phyloP scores from a whole-genome alignment of 805 yeast genomes.

The Yarrowia keelungensis region DNA sequence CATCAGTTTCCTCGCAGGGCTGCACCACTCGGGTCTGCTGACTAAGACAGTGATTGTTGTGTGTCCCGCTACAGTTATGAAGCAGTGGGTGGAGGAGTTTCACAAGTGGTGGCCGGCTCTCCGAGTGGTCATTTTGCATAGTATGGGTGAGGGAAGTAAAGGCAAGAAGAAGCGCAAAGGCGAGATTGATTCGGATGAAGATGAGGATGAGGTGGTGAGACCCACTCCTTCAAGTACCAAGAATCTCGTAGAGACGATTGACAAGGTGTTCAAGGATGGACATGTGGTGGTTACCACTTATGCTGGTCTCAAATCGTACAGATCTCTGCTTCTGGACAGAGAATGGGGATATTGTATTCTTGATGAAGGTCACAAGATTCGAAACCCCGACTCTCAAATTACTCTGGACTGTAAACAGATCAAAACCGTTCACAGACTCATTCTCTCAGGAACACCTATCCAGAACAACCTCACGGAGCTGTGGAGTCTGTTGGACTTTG shows the following conservation, averaged over 20 bases:
- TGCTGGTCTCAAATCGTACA: slow-evolving; percentile 78
- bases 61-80: slow-evolving; percentile 95
- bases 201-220: slow-evolving; percentile 34
- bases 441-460: slow-evolving; percentile 94
- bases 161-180: slow-evolving; percentile 41
- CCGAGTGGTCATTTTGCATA: slow-evolving; percentile 82
- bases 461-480: slow-evolving; percentile 90
- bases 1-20: slow-evolving; percentile 86
- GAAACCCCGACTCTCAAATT: slow-evolving; percentile 91
- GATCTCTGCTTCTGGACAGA: slow-evolving; percentile 65
- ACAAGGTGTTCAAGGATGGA: slow-evolving; percentile 68
- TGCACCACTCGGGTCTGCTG: slow-evolving; percentile 79
- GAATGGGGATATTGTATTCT: slow-evolving; percentile 90
- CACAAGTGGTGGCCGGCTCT: slow-evolving; percentile 99
- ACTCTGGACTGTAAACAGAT: slow-evolving; percentile 85
- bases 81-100: slow-evolving; percentile 96
- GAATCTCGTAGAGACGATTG: slow-evolving; percentile 59
- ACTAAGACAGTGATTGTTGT: slow-evolving; percentile 83
- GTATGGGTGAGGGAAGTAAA: slow-evolving; percentile 88
- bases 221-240: slow-evolving; percentile 47
- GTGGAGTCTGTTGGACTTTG: slow-evolving; percentile 95
- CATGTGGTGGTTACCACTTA: slow-evolving; percentile 91
- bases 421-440: slow-evolving; percentile 82
- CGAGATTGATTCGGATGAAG: not conserved
- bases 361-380: slow-evolving; percentile 96